Conservation (phyloP, 1,139 yeast species). For the Zygosaccharomyces sapae region DNA sequence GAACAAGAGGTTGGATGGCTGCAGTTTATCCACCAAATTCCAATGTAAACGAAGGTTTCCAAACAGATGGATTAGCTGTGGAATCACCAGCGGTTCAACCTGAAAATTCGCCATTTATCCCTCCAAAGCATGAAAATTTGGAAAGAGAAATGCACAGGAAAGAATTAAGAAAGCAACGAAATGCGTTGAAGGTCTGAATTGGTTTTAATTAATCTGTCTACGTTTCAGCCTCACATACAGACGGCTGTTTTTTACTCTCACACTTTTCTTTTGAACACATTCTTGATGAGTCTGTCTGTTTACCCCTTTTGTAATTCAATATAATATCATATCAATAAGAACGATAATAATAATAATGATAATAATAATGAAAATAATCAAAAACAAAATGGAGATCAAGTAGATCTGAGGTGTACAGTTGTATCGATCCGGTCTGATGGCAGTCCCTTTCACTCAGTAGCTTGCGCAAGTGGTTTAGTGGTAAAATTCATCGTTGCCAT, state of each 20-base stretch:
- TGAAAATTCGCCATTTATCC: neutral
- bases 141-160: constrained; percentile 3
- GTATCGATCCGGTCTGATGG: neutral
- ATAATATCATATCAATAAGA: neutral
- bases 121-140: constrained; percentile 1
- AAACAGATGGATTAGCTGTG: neutral
- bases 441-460: neutral
- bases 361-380: no score
- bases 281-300: neutral
- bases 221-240: neutral
- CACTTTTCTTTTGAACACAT: neutral
- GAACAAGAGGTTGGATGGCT: constrained; percentile 74
- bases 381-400: no score
- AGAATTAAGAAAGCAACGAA: neutral
- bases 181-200: neutral
- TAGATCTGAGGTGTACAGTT: no score
- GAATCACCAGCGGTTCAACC: constrained; percentile 3
- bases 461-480: neutral
- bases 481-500: neutral
- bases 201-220: neutral
- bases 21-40: constrained; percentile 14
- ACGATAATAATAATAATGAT: neutral
- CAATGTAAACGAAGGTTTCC: neutral
- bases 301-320: no score
- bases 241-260: neutral